These are phyloP conservation scores for Thinopyrum elongatum DNA, from an alignment of 176 grass and related monocot species.

Conservation along the genomic window DNA sequence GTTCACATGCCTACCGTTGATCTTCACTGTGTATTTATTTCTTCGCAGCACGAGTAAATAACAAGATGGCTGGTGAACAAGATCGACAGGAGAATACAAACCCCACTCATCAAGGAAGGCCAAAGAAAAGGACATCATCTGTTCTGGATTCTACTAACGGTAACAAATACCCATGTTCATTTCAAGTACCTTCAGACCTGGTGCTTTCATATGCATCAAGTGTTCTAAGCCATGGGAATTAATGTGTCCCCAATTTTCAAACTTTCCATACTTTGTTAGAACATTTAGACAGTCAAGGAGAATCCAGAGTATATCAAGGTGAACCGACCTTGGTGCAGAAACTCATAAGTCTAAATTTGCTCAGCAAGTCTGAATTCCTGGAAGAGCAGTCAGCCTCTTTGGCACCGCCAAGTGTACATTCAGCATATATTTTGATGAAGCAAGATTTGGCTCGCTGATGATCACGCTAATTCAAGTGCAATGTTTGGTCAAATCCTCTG, in stretches of 20 bases:
- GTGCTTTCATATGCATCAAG: neutral
- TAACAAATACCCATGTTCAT: conserved; percentile 25
- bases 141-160: conserved; percentile 45
- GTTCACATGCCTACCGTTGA: conserved; percentile 10
- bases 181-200: conserved; percentile 1
- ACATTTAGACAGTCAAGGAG: conserved; percentile 40
- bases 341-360: conserved; percentile 63
- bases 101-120: conserved; percentile 25
- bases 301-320: conserved; percentile 44
- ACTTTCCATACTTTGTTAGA: neutral
- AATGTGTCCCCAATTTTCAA: neutral
- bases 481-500: neutral
- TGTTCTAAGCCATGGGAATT: conserved; percentile 2
- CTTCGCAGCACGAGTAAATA: conserved; percentile 25
- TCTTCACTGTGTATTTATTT: conserved; percentile 23
- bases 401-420: conserved; percentile 77
- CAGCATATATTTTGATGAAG: conserved; percentile 84
- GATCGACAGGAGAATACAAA: conserved; percentile 37
- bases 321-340: conserved; percentile 84
- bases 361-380: conserved; percentile 23
- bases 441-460: conserved; percentile 87
- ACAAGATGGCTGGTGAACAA: conserved; percentile 8
- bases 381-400: conserved; percentile 43
- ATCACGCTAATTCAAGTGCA: conserved; percentile 29
- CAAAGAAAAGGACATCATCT: conserved; percentile 62